Evolutionary conservation across 768 basidiomycete species (phyloP).

Genomic region (Xerocomus potaroensis): DNA sequence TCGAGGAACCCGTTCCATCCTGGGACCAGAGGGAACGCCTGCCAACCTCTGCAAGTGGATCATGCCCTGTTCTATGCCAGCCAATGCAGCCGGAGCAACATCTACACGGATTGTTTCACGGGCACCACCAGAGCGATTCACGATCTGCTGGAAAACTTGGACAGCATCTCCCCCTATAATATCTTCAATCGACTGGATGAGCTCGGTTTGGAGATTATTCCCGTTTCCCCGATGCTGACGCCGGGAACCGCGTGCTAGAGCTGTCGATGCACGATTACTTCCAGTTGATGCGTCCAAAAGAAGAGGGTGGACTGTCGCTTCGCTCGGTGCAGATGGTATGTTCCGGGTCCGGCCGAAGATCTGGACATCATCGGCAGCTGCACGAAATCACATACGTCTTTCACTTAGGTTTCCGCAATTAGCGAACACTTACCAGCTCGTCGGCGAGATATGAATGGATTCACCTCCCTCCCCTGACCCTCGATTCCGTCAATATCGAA

Average conservation of each 20-base stretch:
- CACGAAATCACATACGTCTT: constrained; percentile 1
- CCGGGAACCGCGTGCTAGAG: constrained; percentile 46
- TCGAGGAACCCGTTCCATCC: constrained; percentile 53
- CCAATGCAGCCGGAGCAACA: constrained; percentile 60
- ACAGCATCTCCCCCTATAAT: constrained; percentile 78
- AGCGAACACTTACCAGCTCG: constrained; percentile 34
- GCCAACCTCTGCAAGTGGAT: constrained; percentile 45
- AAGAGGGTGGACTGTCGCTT: constrained; percentile 78
- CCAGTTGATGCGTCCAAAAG: constrained; percentile 58
- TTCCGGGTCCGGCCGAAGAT: constrained; percentile 63
- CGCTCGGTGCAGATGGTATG: constrained; percentile 48
- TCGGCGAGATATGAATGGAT: constrained; percentile 49
- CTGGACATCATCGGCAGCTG: constrained; percentile 52
- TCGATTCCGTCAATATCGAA: constrained; percentile 44
- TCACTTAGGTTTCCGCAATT: not conserved
- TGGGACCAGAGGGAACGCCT: constrained; percentile 47
- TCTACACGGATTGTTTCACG: constrained; percentile 75
- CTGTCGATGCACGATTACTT: constrained; percentile 41
- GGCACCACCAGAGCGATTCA: constrained; percentile 54
- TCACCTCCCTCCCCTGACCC: constrained; percentile 39
- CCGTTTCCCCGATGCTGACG: constrained; percentile 54
- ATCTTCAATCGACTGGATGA: constrained; percentile 75
- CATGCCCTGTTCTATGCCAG: constrained; percentile 55
- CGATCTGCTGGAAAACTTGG: constrained; percentile 80
- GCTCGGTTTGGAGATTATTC: constrained; percentile 45